Base-by-base conservation (phyloP, 1,139 yeast species). In the Diutina siamensis region DNA sequence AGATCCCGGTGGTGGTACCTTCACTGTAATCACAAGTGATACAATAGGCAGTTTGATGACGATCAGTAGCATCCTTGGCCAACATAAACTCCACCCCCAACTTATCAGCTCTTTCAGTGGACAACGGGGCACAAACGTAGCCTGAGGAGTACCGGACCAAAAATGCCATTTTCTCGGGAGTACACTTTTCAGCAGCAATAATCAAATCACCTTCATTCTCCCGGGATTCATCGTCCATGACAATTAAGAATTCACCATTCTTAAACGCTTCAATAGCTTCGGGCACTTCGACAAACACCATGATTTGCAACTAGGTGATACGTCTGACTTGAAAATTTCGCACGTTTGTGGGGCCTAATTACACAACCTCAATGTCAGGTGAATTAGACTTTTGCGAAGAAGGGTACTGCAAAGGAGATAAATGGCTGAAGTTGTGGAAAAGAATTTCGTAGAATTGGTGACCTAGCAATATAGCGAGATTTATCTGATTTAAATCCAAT, bases 191-290 rank as follows among this genome's bases (percentile, higher is more conserved):
- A 28, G 97, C 98, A 20, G 98, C 94, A 48, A 86, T 81, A 55
- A 94, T 88, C 59, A 94, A 72, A 61, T 94, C 99, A 45, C 98
- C 98, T 68, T 94, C 99, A 61, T 94, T 94, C 64, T 94, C 99
- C 56, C 98, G 81, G 57, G 76, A 76, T 61, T 87, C 97, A 59
- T 92, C 96, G 62, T 94, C 98, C 83, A 94, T 84, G 27, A 94
- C 98, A 46, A 94, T 77, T 46, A 94, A 71, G 57, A 92, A 89
- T 63, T 88, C 92, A 46, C 97, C 97, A 49, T 81, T 75, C 57
- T 46, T 78, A 68, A 81, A 85, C 3, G 88, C 94, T 55, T 80
- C 80, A 27, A 88, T 63, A 33, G 95, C 96, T 48, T 83, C 83
- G 46, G 81, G 76, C 46, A 85, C 78, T 25, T 80, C 66, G 20